phyloP scores from a whole-genome alignment of 1,139 yeast species.

The Pneumocystis carinii region DNA sequence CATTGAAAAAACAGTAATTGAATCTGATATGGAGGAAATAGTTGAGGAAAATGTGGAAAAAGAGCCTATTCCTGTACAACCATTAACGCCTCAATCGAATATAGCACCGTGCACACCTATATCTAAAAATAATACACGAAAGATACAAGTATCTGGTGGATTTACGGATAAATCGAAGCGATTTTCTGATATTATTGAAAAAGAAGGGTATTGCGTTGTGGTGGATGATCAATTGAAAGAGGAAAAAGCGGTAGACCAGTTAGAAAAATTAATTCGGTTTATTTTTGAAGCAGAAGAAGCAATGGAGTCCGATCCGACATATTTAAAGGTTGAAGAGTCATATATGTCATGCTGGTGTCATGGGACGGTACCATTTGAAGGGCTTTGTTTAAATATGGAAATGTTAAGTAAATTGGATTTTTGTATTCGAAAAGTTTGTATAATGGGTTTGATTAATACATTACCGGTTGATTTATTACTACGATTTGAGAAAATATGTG shows the following conservation, averaged over 20 bases:
- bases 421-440: neutral
- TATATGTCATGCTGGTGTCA: neutral
- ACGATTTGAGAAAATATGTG: neutral
- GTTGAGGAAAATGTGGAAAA: neutral
- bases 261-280: neutral
- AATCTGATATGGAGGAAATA: neutral
- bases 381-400: neutral
- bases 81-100: neutral
- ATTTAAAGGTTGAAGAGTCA: neutral
- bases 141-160: neutral
- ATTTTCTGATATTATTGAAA: neutral
- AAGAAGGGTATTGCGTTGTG: neutral
- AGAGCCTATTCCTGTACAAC: neutral
- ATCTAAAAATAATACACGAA: neutral
- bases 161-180: neutral
- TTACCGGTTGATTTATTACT: neutral
- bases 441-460: neutral
- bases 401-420: neutral
- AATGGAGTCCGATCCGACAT: neutral
- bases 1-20: neutral
- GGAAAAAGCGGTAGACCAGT: neutral
- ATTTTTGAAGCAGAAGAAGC: constrained; percentile 3
- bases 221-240: neutral
- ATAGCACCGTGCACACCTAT: neutral
- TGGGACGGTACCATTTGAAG: neutral